Percentiles rank a stretch among this genome's conserved stretches.
These are phyloP conservation scores for Epithele typhae DNA, from an alignment of 768 basidiomycete genomes.

Conservation along the genomic window DNA sequence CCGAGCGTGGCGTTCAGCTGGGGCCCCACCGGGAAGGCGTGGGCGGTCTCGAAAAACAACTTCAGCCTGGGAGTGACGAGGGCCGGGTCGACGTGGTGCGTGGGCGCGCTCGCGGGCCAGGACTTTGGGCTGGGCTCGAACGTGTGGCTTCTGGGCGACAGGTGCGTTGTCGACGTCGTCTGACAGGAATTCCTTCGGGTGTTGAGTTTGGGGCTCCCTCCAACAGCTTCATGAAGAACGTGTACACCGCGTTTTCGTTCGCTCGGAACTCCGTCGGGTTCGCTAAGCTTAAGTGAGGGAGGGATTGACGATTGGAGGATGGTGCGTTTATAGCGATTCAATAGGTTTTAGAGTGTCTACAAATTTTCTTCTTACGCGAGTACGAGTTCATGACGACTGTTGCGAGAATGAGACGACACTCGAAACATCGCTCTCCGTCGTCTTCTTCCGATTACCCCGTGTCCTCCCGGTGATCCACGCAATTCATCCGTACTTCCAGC, in stretches of 20 bases:
- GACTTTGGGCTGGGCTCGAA: not conserved
- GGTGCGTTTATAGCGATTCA: too few species aligned
- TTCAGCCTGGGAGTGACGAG: constrained; percentile 11
- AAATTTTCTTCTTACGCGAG: too few species aligned
- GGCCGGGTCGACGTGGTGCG: not conserved
- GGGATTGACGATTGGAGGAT: too few species aligned
- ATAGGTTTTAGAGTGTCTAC: too few species aligned
- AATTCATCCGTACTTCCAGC: too few species aligned
- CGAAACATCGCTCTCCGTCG: too few species aligned
- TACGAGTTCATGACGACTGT: too few species aligned
- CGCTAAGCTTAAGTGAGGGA: constrained; percentile 1
- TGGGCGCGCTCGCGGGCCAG: not conserved
- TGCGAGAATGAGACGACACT: too few species aligned
- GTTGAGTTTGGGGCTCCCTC: constrained; percentile 11
- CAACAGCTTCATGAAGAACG: too few species aligned
- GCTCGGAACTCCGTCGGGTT: constrained; percentile 7
- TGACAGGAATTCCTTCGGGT: not conserved
- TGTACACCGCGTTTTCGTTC: constrained; percentile 9
- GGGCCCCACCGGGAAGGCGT: constrained; percentile 6
- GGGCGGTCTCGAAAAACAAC: not conserved
- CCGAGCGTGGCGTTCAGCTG: constrained; percentile 15
- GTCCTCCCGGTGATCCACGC: too few species aligned
- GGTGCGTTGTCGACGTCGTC: not conserved
- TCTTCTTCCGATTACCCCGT: too few species aligned
- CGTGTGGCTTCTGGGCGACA: not conserved